Percentiles rank a stretch among this genome's conserved stretches.
Conservation (phyloP, 192 early-diverging fungal species). For the Chytriomyces hyalinus region DNA sequence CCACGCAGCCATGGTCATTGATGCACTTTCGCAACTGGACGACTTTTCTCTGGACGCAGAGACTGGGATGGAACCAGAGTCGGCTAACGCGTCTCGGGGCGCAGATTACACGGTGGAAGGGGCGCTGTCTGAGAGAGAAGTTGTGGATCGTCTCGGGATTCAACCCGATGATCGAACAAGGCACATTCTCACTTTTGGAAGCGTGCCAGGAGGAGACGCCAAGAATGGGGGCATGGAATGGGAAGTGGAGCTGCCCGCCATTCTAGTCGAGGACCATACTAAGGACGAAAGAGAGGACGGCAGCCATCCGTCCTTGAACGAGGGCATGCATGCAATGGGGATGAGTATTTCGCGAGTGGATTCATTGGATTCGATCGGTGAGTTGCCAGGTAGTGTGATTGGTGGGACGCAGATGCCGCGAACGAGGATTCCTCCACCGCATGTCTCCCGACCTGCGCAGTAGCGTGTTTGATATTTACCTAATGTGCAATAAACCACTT, state of each 20-base stretch:
- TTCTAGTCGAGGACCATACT: slow-evolving; percentile 36
- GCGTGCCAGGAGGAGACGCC: not conserved
- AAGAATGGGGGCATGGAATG: slow-evolving; percentile 32
- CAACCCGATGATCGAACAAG: not conserved
- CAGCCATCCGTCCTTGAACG: not conserved
- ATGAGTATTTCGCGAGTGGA: slow-evolving; percentile 4
- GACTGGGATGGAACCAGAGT: not conserved
- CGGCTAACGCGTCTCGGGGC: not conserved
- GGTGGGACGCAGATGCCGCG: slow-evolving; percentile 2
- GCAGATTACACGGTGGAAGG: slow-evolving; percentile 27
- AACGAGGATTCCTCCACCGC: not conserved
- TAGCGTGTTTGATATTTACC: no score
- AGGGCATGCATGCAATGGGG: not conserved
- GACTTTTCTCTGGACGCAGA: slow-evolving; percentile 40
- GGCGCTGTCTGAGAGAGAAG: slow-evolving; percentile 16
- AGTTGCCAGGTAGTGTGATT: not conserved
- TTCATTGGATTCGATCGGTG: slow-evolving; percentile 12
- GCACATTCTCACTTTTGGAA: slow-evolving; percentile 35
- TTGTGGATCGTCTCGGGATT: slow-evolving; percentile 2
- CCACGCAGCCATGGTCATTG: slow-evolving; percentile 36
- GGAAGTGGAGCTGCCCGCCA: slow-evolving; percentile 27
- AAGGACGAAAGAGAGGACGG: not conserved
- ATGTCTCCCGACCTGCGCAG: no score
- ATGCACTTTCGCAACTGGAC: slow-evolving; percentile 38
- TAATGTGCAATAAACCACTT: not conserved